A percentile compares a stretch with the other conserved stretches of the same genome.
These are phyloP conservation scores for Lasiodiplodia hormozganensis DNA, from an alignment of 2,329 filamentous ascomycete species.

Conservation along the genomic window DNA sequence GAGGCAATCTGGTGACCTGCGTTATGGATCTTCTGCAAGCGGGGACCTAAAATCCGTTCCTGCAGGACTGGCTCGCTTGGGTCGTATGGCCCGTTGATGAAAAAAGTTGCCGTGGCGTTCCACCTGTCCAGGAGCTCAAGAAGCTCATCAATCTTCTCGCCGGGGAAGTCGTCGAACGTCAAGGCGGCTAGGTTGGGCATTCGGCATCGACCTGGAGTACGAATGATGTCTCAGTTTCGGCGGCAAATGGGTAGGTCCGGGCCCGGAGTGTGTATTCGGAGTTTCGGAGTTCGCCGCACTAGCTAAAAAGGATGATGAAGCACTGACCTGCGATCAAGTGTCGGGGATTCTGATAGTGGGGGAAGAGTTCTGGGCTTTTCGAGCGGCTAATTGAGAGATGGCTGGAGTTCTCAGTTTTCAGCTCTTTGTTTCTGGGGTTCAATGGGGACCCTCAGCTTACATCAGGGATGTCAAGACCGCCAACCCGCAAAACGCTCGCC, in stretches of 20 bases:
- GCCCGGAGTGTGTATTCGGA: not conserved
- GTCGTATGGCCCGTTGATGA: conserved; percentile 11
- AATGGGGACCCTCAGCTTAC: not conserved
- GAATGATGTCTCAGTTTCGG: not conserved
- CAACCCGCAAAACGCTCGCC: not conserved
- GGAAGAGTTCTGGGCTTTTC: not conserved
- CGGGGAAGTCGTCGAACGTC: conserved; percentile 12
- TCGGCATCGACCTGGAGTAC: not conserved
- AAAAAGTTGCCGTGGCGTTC: conserved; percentile 13
- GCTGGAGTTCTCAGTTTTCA: not conserved
- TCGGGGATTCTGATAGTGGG: conserved; percentile 1
- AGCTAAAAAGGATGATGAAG: not conserved
- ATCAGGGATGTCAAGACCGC: not conserved
- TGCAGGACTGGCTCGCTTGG: not conserved
- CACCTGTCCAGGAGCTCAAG: not conserved
- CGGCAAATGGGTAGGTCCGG: not conserved
- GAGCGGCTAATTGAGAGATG: not conserved
- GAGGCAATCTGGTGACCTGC: conserved; percentile 8
- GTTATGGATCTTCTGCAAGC: not conserved
- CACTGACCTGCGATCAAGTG: not conserved
- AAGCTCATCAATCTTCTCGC: not conserved
- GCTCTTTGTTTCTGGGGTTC: too few relatives aligned
- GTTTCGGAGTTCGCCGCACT: not conserved
- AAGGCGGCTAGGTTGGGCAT: not conserved
- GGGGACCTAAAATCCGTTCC: not conserved